Evolutionary conservation across 768 basidiomycete species (phyloP), one percentile per base, ranked within the genome.

Genomic region (Rhodosporidiobolus odoratus): DNA sequence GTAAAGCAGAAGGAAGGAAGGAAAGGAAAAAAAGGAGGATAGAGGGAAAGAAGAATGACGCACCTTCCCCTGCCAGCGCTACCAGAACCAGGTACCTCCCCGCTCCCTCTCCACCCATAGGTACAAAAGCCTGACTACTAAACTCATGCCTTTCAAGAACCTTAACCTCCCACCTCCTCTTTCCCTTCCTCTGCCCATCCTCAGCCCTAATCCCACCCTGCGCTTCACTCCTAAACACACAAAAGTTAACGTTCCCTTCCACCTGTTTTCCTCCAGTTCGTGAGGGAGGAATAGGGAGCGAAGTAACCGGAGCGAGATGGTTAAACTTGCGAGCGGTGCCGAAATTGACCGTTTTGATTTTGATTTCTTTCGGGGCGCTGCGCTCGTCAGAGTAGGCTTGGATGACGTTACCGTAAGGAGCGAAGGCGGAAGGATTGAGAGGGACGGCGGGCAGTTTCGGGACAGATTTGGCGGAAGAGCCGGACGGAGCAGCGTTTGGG

Each of bases 321-420:
- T 98, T 92, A 81, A 89, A 97, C 80, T 99, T 99, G 76, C 80
- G 84, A 0, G 96, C 96, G 5, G 92, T 91, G 50, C 91, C 92
- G 72, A 85, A 88, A 79, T 98, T 98, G 37, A 92, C 93, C 25
- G 84, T 81, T 5, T 92, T 92, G 62, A 91, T 84, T 75, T 85
- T 86, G 47, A 85, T 71, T 60, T 73, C 75, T 43, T 76, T 76
- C 9, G 92, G 84, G 9, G 85, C 88, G 19, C 87, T 84, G 21
- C 84, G 79, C 52, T 84, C 83, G 76, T 90, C 86, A 1, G 83
- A 81, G 78, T 89, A 96, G 2, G 89, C 92, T 81, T 98, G 92
- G 58, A 97, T 84, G 63, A 98, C 93, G 76, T 90, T 84, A 0
- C 96, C 96, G 80, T 88, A 99, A 0, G 90, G 85, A 30, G 85